Base-by-base conservation (phyloP, 805 yeast genomes). In the Teunomyces aglyptinius region DNA sequence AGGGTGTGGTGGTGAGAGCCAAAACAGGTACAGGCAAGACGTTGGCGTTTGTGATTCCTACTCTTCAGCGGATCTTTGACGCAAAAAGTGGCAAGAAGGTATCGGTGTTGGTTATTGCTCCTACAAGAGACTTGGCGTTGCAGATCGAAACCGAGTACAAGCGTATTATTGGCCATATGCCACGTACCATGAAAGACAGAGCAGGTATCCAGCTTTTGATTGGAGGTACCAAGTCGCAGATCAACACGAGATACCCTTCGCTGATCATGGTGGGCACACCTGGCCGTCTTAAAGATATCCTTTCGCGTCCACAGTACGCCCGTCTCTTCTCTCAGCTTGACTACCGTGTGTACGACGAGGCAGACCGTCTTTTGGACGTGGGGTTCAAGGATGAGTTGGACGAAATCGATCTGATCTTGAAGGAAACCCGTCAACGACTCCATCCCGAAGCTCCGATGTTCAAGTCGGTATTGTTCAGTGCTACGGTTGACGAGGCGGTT, bases 11-110 rank as follows among this genome's bases (percentile, higher is more conserved):
- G 18, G 90, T 89, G 32, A 77, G 96, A 58, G 97, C 97, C 22
- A 89, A 89, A 64, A 90, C 97, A 3, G 97, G 97, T 63, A 90
- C 97, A 2, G 97, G 97, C 59, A 90, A 90, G 64, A 90, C 97
- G 0, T 81, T 87, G 51, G 95, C 97, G 0, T 90, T 89, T 64
- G 85, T 91, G 49, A 72, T 91, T 36, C 97, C 97, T 2, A 69
- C 87, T 10, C 68, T 89, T 39, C 86, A 89, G 59, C 77, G 80
- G 39, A 67, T 76, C 48, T 53, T 70, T 59, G 72, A 77, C 52
- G 75, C 53, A 8, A 34, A 26, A 28, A 38, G 18, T 6, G 32
- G 31, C 12, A 43, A 41, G 31, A 58, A 58, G 43, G 64, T 65
- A 3, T 53, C 57, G 15, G 61, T 89, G 27, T 77, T 91, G 48